phyloP scores from a whole-genome alignment of 2,329 filamentous ascomycete genomes.

The Fusarium nodosum region DNA sequence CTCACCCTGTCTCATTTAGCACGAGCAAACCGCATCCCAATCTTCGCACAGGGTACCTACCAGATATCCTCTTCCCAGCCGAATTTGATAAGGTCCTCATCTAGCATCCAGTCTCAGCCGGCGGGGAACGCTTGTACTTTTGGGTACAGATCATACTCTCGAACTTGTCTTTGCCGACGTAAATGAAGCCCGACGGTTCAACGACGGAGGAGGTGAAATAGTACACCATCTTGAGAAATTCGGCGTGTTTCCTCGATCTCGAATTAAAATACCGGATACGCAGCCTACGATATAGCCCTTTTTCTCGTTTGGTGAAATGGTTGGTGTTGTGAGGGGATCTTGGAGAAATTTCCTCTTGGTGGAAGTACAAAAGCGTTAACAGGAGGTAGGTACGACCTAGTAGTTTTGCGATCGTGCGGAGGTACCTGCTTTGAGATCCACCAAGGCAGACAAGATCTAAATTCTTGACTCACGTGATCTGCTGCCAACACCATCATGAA shows the following conservation, averaged over 20 bases:
- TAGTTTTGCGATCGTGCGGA: background rate
- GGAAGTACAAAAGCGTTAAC: slow-evolving; percentile 37
- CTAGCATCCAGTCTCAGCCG: slow-evolving; percentile 62
- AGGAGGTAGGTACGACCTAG: background rate
- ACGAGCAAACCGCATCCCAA: background rate
- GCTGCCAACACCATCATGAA: slow-evolving; percentile 3
- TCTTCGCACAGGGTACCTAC: slow-evolving; percentile 61
- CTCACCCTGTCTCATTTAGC: slow-evolving; percentile 44
- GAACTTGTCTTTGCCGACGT: slow-evolving; percentile 98
- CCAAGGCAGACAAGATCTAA: background rate
- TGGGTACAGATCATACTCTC: slow-evolving; percentile 78
- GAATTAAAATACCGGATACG: background rate
- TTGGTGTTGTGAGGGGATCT: slow-evolving; percentile 39
- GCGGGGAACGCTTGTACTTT: slow-evolving; percentile 11
- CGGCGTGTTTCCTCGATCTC: fast-evolving
- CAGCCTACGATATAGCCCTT: background rate
- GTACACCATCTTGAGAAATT: slow-evolving; percentile 78
- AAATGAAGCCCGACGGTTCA: slow-evolving; percentile 86
- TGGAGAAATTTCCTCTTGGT: slow-evolving; percentile 43
- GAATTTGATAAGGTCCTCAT: slow-evolving; percentile 95
- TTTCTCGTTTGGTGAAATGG: background rate
- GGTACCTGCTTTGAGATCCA: background rate
- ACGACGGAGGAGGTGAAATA: slow-evolving; percentile 93
- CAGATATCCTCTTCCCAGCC: slow-evolving; percentile 97
- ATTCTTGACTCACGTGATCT: slow-evolving; percentile 27